phyloP scores from a whole-genome alignment of 257 asterid genomes.

The Verbena officinalis region DNA sequence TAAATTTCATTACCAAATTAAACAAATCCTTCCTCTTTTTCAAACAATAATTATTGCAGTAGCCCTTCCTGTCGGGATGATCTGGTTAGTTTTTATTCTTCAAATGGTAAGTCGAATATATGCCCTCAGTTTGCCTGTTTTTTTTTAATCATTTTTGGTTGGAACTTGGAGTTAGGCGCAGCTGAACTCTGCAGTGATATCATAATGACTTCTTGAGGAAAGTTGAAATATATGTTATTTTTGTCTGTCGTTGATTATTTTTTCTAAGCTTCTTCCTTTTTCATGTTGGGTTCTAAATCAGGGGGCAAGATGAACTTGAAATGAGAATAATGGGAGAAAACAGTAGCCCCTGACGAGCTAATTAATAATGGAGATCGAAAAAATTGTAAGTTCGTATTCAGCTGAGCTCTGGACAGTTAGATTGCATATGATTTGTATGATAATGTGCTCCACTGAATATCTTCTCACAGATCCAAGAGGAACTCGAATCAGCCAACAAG shows the following conservation, averaged over 20 bases:
- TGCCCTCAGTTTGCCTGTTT: not conserved
- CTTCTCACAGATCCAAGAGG: conserved; percentile 26
- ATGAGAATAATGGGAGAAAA: not conserved
- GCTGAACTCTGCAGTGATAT: too few species aligned
- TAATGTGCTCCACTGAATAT: not conserved
- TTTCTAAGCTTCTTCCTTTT: not conserved
- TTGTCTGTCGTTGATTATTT: not conserved
- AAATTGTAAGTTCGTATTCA: conserved; percentile 20
- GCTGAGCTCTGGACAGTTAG: not conserved
- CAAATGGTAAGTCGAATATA: too few species aligned
- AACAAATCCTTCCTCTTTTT: too few species aligned
- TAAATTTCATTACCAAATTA: too few species aligned
- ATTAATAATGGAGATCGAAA: not conserved
- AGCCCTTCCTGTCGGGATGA: too few species aligned
- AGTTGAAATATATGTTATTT: not conserved
- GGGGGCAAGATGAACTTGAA: not conserved
- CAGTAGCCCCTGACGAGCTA: not conserved
- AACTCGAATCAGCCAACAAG: conserved; percentile 23
- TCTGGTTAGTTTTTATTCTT: too few species aligned
- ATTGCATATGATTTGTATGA: not conserved
- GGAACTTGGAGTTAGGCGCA: not conserved
- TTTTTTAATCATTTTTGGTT: not conserved
- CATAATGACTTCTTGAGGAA: not conserved
- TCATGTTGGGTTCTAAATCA: too few species aligned
- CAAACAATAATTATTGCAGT: too few species aligned